A percentile compares a stretch with the other conserved stretches of the same genome.
Evolutionary conservation across 805 yeast genomes (phyloP).

Genomic region (Zygoascus biomembranicola): DNA sequence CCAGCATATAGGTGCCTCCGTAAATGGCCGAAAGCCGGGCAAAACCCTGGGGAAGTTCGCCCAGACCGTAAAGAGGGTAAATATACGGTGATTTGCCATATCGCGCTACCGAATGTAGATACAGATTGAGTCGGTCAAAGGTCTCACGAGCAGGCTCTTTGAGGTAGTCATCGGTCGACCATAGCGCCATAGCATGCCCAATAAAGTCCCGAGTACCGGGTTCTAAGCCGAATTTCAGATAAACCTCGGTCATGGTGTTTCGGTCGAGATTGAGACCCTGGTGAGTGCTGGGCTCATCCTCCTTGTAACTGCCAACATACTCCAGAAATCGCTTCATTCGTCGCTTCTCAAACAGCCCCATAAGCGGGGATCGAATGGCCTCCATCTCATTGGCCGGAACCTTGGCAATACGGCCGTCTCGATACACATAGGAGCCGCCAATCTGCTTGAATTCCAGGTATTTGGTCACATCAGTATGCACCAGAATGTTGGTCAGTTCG

Average conservation of each 20-base stretch:
- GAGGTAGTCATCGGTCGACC: conserved; percentile 87
- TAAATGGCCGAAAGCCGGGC: conserved; percentile 94
- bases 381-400: conserved; percentile 90
- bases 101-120: conserved; percentile 84
- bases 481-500: conserved; percentile 88
- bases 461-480: conserved; percentile 92
- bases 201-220: conserved; percentile 91
- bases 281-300: conserved; percentile 71
- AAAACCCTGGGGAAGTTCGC: conserved; percentile 98
- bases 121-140: conserved; percentile 74
- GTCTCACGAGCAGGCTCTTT: conserved; percentile 87
- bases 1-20: conserved; percentile 98
- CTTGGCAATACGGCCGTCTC: conserved; percentile 84
- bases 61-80: conserved; percentile 92
- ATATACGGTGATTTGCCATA: conserved; percentile 95
- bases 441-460: conserved; percentile 95
- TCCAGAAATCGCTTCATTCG: conserved; percentile 89
- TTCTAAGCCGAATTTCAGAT: conserved; percentile 82
- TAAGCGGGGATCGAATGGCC: conserved; percentile 82
- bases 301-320: conserved; percentile 74
- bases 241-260: conserved; percentile 87
- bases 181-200: conserved; percentile 98
- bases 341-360: conserved; percentile 95
- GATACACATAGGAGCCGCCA: conserved; percentile 90
- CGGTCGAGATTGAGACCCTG: conserved; percentile 75